Evolutionary conservation across 495 filamentous ascomycete genomes (phyloP).

Genomic region (Penicillium silybi): DNA sequence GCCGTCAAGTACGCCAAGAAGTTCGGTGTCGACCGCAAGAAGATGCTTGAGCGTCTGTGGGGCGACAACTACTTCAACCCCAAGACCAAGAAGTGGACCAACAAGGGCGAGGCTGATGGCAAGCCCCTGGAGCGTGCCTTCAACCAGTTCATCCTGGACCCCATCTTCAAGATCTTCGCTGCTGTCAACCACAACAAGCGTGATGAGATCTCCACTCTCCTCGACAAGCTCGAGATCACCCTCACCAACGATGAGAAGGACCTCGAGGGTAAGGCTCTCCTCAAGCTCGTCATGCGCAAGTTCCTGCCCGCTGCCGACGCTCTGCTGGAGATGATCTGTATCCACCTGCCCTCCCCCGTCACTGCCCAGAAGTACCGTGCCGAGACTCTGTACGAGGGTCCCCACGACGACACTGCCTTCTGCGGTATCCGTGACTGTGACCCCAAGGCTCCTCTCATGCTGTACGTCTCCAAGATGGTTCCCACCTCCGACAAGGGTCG

Average conservation of each 20-base stretch:
- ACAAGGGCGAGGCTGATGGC: slow-evolving; percentile 71
- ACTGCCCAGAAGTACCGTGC: slow-evolving; percentile 97
- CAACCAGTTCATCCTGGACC: slow-evolving; percentile 97
- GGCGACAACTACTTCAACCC: slow-evolving; percentile 99
- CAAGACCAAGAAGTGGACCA: slow-evolving; percentile 99
- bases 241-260: slow-evolving; percentile 82
- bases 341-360: slow-evolving; percentile 94
- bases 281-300: slow-evolving; percentile 97
- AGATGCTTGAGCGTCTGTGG: slow-evolving; percentile 99
- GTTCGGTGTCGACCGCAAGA: slow-evolving; percentile 97
- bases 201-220: slow-evolving; percentile 77
- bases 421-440: slow-evolving; percentile 98
- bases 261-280: slow-evolving; percentile 90
- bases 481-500: slow-evolving; percentile 99
- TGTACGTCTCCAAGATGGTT: slow-evolving; percentile 99
- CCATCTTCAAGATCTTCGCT: slow-evolving; percentile 97
- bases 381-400: slow-evolving; percentile 99
- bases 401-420: slow-evolving; percentile 82
- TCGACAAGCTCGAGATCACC: slow-evolving; percentile 91
- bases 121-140: slow-evolving; percentile 94
- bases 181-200: slow-evolving; percentile 98
- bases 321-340: slow-evolving; percentile 99
- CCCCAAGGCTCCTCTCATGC: slow-evolving; percentile 96
- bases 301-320: slow-evolving; percentile 98
- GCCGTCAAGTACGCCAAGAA: slow-evolving; percentile 97